Conservation (phyloP, 1,139 yeast species). For the Wickerhamomyces sp. region DNA sequence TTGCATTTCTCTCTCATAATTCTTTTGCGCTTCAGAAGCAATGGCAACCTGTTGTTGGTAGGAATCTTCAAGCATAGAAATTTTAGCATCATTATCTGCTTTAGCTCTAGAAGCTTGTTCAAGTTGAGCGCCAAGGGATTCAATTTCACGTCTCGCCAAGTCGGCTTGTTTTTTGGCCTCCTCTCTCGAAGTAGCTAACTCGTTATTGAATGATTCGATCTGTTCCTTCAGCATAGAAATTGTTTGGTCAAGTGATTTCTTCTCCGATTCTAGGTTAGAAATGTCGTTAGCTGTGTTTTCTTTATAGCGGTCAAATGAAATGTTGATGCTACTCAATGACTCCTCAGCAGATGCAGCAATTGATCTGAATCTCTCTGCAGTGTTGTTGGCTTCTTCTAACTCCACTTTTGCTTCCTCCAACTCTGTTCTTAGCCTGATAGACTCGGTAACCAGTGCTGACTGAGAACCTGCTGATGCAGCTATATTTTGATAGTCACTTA, state of each 20-base stretch:
- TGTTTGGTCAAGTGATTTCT: constrained; percentile 33
- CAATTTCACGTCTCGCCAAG: constrained; percentile 16
- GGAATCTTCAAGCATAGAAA: constrained; percentile 39
- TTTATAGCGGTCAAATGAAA: constrained; percentile 40
- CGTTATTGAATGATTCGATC: constrained; percentile 31
- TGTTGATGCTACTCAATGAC: constrained; percentile 37
- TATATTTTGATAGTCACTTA: constrained; percentile 26
- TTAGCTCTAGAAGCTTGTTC: constrained; percentile 27
- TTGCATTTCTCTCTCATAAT: constrained; percentile 53
- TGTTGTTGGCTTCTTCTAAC: constrained; percentile 42
- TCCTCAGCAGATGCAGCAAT: constrained; percentile 47
- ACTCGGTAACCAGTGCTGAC: constrained; percentile 25
- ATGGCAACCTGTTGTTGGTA: constrained; percentile 46
- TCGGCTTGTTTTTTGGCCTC: constrained; percentile 13
- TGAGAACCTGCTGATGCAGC: constrained; percentile 19
- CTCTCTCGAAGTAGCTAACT: constrained; percentile 9
- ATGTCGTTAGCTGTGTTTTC: constrained; percentile 27
- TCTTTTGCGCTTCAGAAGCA: constrained; percentile 48
- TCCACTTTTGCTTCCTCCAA: constrained; percentile 40
- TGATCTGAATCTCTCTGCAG: constrained; percentile 45
- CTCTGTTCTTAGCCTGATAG: constrained; percentile 29
- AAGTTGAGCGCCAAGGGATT: constrained; percentile 16
- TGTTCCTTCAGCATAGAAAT: constrained; percentile 32
- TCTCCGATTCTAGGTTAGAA: constrained; percentile 26
- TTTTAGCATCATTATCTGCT: constrained; percentile 32